These are phyloP conservation scores for Gyrodon lividus DNA, from an alignment of 768 basidiomycete genomes.

Conservation along the genomic window DNA sequence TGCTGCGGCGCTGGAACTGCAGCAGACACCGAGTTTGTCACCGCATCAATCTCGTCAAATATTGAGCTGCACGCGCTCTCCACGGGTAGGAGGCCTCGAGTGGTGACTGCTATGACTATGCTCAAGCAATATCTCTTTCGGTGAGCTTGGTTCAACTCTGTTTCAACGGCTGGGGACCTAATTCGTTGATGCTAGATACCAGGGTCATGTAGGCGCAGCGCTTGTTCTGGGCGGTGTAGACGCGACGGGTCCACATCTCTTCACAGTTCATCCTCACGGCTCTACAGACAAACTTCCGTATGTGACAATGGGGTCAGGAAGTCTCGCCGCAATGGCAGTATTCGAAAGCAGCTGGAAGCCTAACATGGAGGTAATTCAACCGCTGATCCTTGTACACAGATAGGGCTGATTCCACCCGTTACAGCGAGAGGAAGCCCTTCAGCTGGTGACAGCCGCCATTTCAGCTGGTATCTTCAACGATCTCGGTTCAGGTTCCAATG, in stretches of 20 bases:
- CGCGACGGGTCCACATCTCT: conserved; percentile 87
- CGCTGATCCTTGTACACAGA: neutral
- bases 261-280: conserved; percentile 94
- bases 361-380: conserved; percentile 66
- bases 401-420: conserved; percentile 6
- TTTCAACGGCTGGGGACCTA: neutral
- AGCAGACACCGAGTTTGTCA: conserved; percentile 96
- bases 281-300: conserved; percentile 98
- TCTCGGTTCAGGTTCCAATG: conserved; percentile 96
- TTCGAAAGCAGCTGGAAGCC: conserved; percentile 87
- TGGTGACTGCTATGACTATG: conserved; percentile 99
- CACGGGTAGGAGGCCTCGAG: conserved; percentile 87
- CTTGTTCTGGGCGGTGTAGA: conserved; percentile 98
- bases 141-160: conserved; percentile 39
- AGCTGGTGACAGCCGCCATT: conserved; percentile 82
- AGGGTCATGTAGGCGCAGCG: conserved; percentile 92
- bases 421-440: conserved; percentile 79
- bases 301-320: conserved; percentile 98
- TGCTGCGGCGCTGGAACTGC: conserved; percentile 99
- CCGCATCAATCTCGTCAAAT: conserved; percentile 93
- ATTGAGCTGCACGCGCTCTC: conserved; percentile 91
- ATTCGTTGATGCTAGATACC: conserved; percentile 54
- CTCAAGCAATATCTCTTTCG: conserved; percentile 92
- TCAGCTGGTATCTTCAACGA: conserved; percentile 99
- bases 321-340: conserved; percentile 96